Conservation (phyloP, 306 rosid genomes). For the Alnus glutinosa region DNA sequence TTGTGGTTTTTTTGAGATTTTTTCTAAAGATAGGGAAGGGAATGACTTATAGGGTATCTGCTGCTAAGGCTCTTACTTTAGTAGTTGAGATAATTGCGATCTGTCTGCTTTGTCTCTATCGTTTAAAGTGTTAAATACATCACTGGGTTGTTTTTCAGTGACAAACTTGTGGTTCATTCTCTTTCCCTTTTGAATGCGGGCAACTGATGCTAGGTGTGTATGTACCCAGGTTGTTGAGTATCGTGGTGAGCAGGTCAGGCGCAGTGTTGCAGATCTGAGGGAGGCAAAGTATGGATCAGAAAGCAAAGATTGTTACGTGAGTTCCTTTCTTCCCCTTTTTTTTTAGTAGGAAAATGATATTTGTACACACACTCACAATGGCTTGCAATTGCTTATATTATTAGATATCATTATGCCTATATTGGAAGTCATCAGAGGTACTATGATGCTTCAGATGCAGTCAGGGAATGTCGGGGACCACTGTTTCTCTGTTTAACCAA, state of each 20-base stretch:
- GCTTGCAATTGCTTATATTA: not conserved
- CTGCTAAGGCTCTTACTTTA: not conserved
- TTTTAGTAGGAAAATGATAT: too few species aligned
- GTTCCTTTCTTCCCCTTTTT: slow-evolving; percentile 36
- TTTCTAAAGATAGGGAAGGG: too few species aligned
- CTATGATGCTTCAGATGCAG: not conserved
- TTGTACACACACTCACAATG: too few species aligned
- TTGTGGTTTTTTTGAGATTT: too few species aligned
- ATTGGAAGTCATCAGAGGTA: slow-evolving; percentile 4
- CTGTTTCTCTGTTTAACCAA: not conserved
- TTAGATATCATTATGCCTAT: not conserved
- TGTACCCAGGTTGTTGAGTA: slow-evolving; percentile 82
- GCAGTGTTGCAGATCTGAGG: slow-evolving; percentile 84
- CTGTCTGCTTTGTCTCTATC: not conserved
- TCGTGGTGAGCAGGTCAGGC: slow-evolving; percentile 86
- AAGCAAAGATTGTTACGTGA: slow-evolving; percentile 97
- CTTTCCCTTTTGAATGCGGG: slow-evolving; percentile 14
- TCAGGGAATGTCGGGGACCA: not conserved
- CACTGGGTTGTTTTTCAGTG: not conserved
- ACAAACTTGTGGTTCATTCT: not conserved
- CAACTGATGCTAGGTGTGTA: slow-evolving; percentile 27
- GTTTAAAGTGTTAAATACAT: not conserved
- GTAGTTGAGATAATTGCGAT: not conserved
- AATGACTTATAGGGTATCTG: too few species aligned
- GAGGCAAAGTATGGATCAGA: slow-evolving; percentile 69